Evolutionary conservation across 148 eudicot species (phyloP), one percentile per base, ranked within the genome.

Genomic region (Persicaria tinctoria): DNA sequence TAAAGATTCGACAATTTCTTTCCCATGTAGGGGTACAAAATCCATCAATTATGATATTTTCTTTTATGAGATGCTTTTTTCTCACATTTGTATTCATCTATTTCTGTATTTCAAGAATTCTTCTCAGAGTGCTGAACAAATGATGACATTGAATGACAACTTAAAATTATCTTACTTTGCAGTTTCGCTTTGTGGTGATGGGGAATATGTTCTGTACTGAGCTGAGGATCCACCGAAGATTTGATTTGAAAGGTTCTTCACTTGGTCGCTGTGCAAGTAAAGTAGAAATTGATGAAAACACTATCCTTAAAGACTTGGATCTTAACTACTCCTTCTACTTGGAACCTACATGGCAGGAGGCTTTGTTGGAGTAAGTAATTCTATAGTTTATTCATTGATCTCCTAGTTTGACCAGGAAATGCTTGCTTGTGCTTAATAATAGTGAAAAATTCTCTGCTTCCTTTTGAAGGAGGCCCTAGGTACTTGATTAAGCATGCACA

Each of bases 161-260:
- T 66, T 66, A 66, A 63, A 41, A 46, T 13, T 12, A 38, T 50
- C 53, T 76, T 81, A 68, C 46, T 73, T 78, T 86, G 85, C 92
- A 95, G 98, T 95, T 95, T 77, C 96, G 97, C 41, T 95, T 95
- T 81, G 98, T 91, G 75, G 98, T 95, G 57, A 95, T 95, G 98
- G 98, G 98, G 76, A 95, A 95, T 82, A 92, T 95, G 97, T 95
- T 95, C 83, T 95, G 97, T 87, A 95, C 98, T 56, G 97, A 90
- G 79, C 81, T 95, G 75, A 89, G 98, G 86, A 95, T 95, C 79
- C 98, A 95, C 78, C 85, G 98, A 20, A 86, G 98, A 83, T 95
- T 89, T 78, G 98, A 94, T 82, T 66, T 94, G 60, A 94, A 94
- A 83, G 98, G 98, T 66, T 94, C 98, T 73, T 94, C 98, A 57